Evolutionary conservation across 495 filamentous ascomycete species (phyloP), one percentile per base, ranked within the genome.

Genomic region (Mytilinidion resinicola): DNA sequence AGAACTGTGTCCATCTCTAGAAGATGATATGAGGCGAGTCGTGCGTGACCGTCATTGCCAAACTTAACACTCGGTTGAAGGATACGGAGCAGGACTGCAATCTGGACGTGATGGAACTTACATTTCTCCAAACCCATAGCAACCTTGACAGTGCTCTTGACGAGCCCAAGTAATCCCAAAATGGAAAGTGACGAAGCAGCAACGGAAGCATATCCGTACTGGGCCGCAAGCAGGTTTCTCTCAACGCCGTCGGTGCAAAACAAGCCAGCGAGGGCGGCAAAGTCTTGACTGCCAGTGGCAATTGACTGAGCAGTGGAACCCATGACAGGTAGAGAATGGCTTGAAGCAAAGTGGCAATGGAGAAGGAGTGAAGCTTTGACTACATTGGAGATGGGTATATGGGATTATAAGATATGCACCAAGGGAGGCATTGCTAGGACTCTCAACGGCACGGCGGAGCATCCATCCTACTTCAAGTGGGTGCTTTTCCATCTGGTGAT

Each of bases 201-300:
- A 9, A 56, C 53, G 14, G 53, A 37, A 19, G 38, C 42, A 35
- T 56, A 56, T n/a, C 53, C 53, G 21, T 44, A 56, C 36, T 56
- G 38, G 21, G 38, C n/a, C 3, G 53, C 53, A 21, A 47, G 37
- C 2, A 47, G 12, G 30, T 56, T 56, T 19, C 36, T 43, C 25
- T 56, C 53, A 25, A 56, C 53, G 38, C 53, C 53, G 25, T 56
- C 53, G 4, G 53, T 56, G 30, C 53, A 56, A 33, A 56, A 56
- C 14, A 56, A 38, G 53, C 53, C 53, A 12, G 53, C 53, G 21
- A 56, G 53, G 12, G 53, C 53, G n/a, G 53, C 53, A 47, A 56
- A 44, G 30, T 44, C 53, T 56, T 56, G 53, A 50, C 37, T 49
- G 30, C 53, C 53, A 19, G 38, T 56, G 3, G 53, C 53, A 17